Conservation (phyloP, 2,329 filamentous ascomycete species). For the Diaporthe humulicola region DNA sequence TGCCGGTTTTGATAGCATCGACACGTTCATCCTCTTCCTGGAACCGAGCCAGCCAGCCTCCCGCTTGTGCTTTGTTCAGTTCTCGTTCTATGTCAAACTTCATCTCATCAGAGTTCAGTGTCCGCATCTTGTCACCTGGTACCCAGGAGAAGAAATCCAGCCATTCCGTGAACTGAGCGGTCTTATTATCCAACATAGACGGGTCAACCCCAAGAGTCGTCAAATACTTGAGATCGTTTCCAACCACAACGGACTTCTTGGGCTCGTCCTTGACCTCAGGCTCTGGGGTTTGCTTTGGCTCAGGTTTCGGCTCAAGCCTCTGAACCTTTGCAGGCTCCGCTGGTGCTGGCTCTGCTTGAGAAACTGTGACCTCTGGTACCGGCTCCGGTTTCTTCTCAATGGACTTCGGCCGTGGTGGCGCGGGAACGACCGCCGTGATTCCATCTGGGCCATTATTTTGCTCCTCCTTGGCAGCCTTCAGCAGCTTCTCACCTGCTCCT, state of each 20-base stretch:
- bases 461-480: conserved; percentile 70
- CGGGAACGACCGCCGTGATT: conserved; percentile 88
- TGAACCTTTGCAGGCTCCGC: conserved; percentile 6
- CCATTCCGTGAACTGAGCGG: conserved; percentile 84
- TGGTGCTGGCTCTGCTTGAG: conserved; percentile 49
- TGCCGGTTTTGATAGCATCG: conserved; percentile 84
- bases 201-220: conserved; percentile 83
- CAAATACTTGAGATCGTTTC: conserved; percentile 84
- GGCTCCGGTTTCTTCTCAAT: conserved; percentile 54
- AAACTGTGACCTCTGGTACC: conserved; percentile 70
- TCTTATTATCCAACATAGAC: conserved; percentile 79
- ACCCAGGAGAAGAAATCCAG: conserved; percentile 93
- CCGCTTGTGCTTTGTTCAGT: conserved; percentile 90
- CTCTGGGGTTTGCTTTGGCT: conserved; percentile 46
- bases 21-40: conserved; percentile 92
- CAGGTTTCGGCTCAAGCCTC: conserved; percentile 47
- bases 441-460: conserved; percentile 83
- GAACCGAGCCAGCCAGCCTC: conserved; percentile 88
- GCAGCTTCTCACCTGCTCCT: conserved; percentile 79
- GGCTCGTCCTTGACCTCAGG: conserved; percentile 60
- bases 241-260: conserved; percentile 73
- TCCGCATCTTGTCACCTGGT: conserved; percentile 78
- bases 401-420: conserved; percentile 69
- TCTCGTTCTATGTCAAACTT: conserved; percentile 88
- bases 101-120: conserved; percentile 82